Evolutionary conservation across 371 early-diverging fungal species (phyloP), one percentile per base, ranked within the genome.

Genomic region (Actinomucor elegans): DNA sequence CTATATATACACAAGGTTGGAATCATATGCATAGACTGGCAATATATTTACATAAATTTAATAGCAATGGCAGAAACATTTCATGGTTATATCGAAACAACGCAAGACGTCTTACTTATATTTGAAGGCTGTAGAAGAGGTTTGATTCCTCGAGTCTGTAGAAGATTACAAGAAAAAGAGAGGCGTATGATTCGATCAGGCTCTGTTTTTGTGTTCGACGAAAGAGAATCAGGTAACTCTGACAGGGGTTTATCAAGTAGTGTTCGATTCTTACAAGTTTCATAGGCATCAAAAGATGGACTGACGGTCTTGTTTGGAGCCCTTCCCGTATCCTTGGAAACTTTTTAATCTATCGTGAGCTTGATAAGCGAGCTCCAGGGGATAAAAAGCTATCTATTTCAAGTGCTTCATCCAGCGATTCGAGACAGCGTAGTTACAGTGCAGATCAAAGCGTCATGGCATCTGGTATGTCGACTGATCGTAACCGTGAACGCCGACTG

Each of bases 91-190:
- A 76, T 91, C 42, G 82, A 87, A 54, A 81, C 89, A 1, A 81
- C 89, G 0, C 77, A 80, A 62, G 92, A 91, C 57, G 87, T 87
- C 1, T 73, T 89, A 24, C 71, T 89, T 34, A 64, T 91, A 10
- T 85, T 91, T 50, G 90, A 92, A 69, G 91, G 88, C 0, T 88
- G 88, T 55, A 83, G 86, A 56, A 66, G 73, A 36, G 83, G 81
- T 15, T 47, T 83, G 7, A 69, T 87, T 24, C 78, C 82, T 10
- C 71, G 88, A 49, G 81, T 89, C 27, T 80, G 77, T 48, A 75
- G 90, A 36, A 79, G 91, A 29, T 68, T 89, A 18, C 80, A 85
- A 53, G 90, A 89, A 47, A 76, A 76, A 37, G 89, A 90, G 56
- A 82, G 90, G 27, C 69, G 71, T 43, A 75, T 75, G 48, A 84